These are phyloP conservation scores for Neofusicoccum sp. DNA, from an alignment of 2,329 filamentous ascomycete species.

Conservation along the genomic window DNA sequence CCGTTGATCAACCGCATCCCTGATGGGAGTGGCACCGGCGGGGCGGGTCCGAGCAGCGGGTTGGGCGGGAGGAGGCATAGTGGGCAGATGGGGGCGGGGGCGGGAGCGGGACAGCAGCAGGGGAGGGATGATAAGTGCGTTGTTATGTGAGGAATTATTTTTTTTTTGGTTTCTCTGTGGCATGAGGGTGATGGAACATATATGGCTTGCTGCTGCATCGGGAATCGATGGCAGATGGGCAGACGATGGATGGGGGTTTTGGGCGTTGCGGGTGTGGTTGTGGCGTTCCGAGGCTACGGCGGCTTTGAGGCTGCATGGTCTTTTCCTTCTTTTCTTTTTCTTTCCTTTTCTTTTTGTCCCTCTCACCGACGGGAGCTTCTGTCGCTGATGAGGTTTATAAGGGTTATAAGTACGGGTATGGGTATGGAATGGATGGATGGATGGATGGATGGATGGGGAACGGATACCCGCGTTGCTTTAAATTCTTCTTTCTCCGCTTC, in stretches of 20 bases:
- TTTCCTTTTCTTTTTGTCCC: not conserved
- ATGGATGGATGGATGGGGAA: not conserved
- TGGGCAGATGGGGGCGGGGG: not conserved
- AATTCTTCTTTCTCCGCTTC: no score
- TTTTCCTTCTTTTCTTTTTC: not conserved
- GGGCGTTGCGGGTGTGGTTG: not conserved
- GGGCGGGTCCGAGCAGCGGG: not conserved
- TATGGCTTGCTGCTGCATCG: not conserved
- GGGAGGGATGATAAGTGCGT: constrained; percentile 22
- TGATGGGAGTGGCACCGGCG: not conserved
- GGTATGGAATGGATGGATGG: not conserved
- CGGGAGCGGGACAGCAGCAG: constrained; percentile 12
- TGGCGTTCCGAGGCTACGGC: not conserved
- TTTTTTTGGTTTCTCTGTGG: not conserved
- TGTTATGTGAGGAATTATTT: constrained; percentile 19
- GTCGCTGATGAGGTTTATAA: not conserved
- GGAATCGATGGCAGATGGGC: no score
- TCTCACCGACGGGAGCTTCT: not conserved
- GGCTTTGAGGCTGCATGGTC: not conserved
- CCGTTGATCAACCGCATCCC: constrained; percentile 4
- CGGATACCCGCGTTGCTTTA: not conserved
- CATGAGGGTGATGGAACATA: not conserved
- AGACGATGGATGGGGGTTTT: no score
- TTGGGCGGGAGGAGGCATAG: not conserved
- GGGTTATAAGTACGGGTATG: not conserved